Conservation (phyloP, 139 green algal species). For the Chlorella sp. region DNA sequence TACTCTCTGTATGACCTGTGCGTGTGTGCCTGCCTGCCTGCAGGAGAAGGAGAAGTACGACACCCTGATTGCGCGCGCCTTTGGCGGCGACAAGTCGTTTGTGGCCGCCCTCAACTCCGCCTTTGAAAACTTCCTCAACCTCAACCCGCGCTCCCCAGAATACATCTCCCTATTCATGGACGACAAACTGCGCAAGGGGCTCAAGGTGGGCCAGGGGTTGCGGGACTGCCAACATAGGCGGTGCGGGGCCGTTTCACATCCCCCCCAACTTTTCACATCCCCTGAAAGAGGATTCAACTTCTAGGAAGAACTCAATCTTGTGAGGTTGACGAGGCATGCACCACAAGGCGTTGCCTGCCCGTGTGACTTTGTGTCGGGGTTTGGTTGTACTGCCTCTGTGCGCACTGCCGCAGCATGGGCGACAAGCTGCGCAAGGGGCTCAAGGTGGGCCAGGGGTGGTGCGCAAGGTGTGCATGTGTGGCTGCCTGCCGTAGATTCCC, state of each 20-base stretch:
- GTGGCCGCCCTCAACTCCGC: constrained; percentile 85
- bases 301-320: no score
- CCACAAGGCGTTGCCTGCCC: no score
- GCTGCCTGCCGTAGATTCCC: not conserved
- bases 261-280: no score
- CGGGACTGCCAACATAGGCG: no score
- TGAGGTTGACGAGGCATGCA: no score
- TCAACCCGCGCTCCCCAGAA: constrained; percentile 89
- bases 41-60: constrained; percentile 90
- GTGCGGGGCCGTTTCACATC: no score
- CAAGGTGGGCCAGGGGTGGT: constrained; percentile 34
- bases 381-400: constrained; percentile 76
- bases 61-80: constrained; percentile 74
- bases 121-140: constrained; percentile 98
- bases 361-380: no score
- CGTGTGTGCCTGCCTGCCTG: not conserved
- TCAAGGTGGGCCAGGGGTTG: constrained; percentile 42
- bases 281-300: no score
- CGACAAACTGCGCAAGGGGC: constrained; percentile 84
- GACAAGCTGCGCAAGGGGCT: constrained; percentile 85
- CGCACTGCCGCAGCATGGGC: constrained; percentile 93
- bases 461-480: no score
- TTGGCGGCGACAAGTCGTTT: constrained; percentile 92
- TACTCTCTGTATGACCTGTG: not conserved
- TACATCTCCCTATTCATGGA: constrained; percentile 98